These are phyloP conservation scores for Lentinula edodes DNA, from an alignment of 768 basidiomycete genomes.

Conservation along the genomic window DNA sequence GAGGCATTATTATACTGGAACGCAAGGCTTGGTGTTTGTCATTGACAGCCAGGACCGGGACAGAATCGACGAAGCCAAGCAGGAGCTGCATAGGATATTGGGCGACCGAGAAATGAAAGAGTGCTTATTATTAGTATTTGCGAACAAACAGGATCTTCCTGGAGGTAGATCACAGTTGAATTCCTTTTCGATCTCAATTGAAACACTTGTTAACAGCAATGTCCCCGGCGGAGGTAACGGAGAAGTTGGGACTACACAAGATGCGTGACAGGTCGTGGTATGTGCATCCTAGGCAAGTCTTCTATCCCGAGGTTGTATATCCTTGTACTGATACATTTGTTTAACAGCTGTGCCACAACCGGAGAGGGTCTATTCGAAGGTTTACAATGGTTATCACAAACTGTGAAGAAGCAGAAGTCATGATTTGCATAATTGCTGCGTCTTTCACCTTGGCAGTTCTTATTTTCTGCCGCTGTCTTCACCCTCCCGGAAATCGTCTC, in stretches of 20 bases:
- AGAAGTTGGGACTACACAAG: slow-evolving; percentile 89
- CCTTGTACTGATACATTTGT: neutral
- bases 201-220: slow-evolving; percentile 54
- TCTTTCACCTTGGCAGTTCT: slow-evolving; percentile 3
- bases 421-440: slow-evolving; percentile 25
- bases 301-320: neutral
- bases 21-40: slow-evolving; percentile 96
- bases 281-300: slow-evolving; percentile 89
- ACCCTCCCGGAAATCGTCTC: slow-evolving; percentile 9
- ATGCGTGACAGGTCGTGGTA: slow-evolving; percentile 99
- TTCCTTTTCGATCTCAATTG: neutral
- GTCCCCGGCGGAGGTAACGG: slow-evolving; percentile 99
- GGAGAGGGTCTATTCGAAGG: slow-evolving; percentile 98
- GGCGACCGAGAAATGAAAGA: slow-evolving; percentile 98
- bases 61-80: slow-evolving; percentile 93
- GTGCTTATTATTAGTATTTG: slow-evolving; percentile 94
- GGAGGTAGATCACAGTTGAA: slow-evolving; percentile 57
- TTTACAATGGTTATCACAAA: slow-evolving; percentile 94
- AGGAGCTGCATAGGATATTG: slow-evolving; percentile 92
- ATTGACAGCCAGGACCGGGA: slow-evolving; percentile 96
- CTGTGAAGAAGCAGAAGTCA: slow-evolving; percentile 89
- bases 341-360: slow-evolving; percentile 82
- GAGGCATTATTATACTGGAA: slow-evolving; percentile 99
- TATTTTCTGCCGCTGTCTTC: slow-evolving; percentile 14
- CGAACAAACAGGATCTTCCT: slow-evolving; percentile 98